Evolutionary conservation across 2,329 filamentous ascomycete genomes (phyloP).

Genomic region (Pseudogymnoascus sp.): DNA sequence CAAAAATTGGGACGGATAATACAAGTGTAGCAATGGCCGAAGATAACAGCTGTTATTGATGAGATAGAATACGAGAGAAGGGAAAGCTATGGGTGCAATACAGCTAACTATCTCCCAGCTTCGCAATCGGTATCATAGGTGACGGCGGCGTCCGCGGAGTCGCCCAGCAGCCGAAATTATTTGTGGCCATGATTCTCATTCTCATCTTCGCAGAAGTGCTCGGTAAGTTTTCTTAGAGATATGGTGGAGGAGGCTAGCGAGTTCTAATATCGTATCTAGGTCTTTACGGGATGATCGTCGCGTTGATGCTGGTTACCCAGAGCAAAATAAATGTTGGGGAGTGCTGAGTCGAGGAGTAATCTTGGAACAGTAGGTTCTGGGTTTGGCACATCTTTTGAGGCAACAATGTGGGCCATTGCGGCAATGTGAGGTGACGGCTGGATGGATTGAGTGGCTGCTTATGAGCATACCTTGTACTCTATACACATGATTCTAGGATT

Average conservation of each 20-base stretch:
- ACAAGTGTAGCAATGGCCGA: not conserved
- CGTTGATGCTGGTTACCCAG: conserved; percentile 96
- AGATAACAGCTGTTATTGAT: not conserved
- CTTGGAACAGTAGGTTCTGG: no score
- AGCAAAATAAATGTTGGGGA: conserved; percentile 46
- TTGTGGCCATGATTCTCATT: conserved; percentile 71
- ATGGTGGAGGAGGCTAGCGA: not conserved
- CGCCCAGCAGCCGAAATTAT: conserved; percentile 56
- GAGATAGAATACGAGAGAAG: not conserved
- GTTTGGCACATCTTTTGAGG: not conserved
- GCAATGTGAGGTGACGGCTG: not conserved
- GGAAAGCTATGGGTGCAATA: not conserved
- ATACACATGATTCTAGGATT: not conserved
- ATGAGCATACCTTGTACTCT: not conserved
- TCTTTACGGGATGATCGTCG: conserved; percentile 97
- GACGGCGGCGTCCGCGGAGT: conserved; percentile 79
- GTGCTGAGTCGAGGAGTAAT: conserved; percentile 2
- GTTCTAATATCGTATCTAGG: conserved; percentile 39
- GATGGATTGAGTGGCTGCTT: not conserved
- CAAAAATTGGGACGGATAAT: not conserved
- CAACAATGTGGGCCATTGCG: not conserved
- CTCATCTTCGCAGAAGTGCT: conserved; percentile 75
- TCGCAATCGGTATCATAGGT: conserved; percentile 77
- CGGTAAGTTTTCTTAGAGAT: conserved; percentile 40
- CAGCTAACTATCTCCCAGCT: conserved; percentile 32